Base-by-base conservation (phyloP, 805 yeast species). In the Hemisphaericaspora nanyangensis region DNA sequence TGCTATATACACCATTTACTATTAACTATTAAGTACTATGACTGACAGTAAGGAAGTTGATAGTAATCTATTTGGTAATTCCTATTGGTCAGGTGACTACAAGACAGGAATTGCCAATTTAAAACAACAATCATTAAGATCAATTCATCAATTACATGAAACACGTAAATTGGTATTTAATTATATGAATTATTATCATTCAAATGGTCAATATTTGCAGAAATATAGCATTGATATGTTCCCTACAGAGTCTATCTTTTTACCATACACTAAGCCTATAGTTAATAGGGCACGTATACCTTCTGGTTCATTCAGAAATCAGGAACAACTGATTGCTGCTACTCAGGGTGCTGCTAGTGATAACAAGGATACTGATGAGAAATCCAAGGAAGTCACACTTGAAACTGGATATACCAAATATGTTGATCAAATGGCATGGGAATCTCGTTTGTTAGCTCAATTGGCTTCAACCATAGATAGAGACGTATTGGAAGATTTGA, bases 11-110 rank as follows among this genome's bases (percentile, higher is more conserved):
- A n/a, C n/a, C n/a, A n/a, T n/a, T n/a, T n/a, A n/a, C n/a, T n/a
- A n/a, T n/a, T n/a, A n/a, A n/a, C n/a, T n/a, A n/a, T n/a, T n/a
- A n/a, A n/a, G n/a, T n/a, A n/a, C n/a, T n/a, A n/a, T n/a, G n/a
- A n/a, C n/a, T n/a, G n/a, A n/a, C n/a, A n/a, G n/a, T n/a, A n/a
- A n/a, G n/a, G n/a, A n/a, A n/a, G n/a, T n/a, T n/a, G n/a, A n/a
- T n/a, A n/a, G n/a, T n/a, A n/a, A n/a, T n/a, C n/a, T n/a, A n/a
- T n/a, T 33, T n/a, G 16, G 31, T 31, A 24, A 20, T 33, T 12
- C 17, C 7, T 69, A 62, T 52, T 69, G 74, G 72, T 60, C 72
- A 3, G 46, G 72, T 1, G 74, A 69, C 51, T 65, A 63, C 37
- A 51, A 49, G 25, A 46, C 67, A 4, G 70, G 72, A 5, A 58